Evolutionary conservation across 768 basidiomycete species (phyloP), one percentile per base, ranked within the genome.

Genomic region (Panaeolus cyanescens): DNA sequence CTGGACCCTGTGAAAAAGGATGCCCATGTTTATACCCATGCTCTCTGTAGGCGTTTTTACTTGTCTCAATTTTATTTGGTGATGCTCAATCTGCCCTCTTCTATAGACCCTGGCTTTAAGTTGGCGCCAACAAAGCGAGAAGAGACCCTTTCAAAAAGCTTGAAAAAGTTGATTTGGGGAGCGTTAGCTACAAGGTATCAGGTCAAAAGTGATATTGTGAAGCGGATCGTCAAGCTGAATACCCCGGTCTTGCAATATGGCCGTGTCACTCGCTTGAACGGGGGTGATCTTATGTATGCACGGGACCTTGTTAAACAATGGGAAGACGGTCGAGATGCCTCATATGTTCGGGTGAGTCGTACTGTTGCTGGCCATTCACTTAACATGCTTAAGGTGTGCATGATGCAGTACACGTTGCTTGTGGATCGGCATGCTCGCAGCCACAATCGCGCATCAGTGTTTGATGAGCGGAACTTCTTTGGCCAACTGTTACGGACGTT

Each of bases 1-100:
- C 69, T 74, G 25, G 9, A 56, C 2, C 59, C 54, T 13, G 40
- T 32, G 15, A 25, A 31, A 50, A 19, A 19, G 4, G 4, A 40
- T 19, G 10, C 5, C n/a, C 19, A 40, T 40, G 22, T 20, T 5
- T 20, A n/a, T 12, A 20, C 39, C 3, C 22, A 20, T 20, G 17
- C 4, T 6, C 37, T 40, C 19, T n/a, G n/a, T n/a, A n/a, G 17
- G 4, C 17, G 4, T 40, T 3, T 40, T 20, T n/a, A n/a, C 17
- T 9, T 39, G 15, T 30, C 17, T 59, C n/a, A 20, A 17, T 39
- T 34, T 8, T 36, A n/a, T 22, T n/a, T 20, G 17, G 20, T 31
- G n/a, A 31, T 33, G 31, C 37, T 39, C 4, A 17, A 37, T 13
- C n/a, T 37, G 36, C 12, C 36, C 12, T 37, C 12, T n/a, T 37